These are phyloP conservation scores for Fusarium napiforme DNA, from an alignment of 2,329 filamentous ascomycete species.

Conservation along the genomic window DNA sequence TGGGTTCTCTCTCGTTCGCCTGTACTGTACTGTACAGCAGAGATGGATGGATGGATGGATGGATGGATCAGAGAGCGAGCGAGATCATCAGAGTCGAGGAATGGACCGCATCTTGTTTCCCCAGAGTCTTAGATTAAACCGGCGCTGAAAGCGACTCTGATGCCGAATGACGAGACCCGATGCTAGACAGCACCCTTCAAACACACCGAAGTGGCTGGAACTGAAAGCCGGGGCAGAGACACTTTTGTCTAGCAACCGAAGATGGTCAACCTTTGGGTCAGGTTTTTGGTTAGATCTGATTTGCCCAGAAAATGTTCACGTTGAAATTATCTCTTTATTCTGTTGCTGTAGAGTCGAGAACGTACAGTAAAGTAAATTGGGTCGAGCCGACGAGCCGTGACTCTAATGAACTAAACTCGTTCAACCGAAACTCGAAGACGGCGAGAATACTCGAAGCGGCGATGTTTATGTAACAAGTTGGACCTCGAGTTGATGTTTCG, in stretches of 20 bases:
- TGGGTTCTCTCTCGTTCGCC: background rate
- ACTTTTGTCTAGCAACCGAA: conserved; percentile 7
- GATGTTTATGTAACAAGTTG: conserved; percentile 36
- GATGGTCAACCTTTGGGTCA: background rate
- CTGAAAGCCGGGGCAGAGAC: conserved; percentile 11
- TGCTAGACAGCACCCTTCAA: conserved; percentile 27
- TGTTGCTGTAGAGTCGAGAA: conserved; percentile 7
- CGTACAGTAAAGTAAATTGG: background rate
- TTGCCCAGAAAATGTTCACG: conserved; percentile 7
- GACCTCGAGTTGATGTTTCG: conserved; percentile 3
- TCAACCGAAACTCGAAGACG: conserved; percentile 15
- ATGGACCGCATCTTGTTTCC: conserved; percentile 34
- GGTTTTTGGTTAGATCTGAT: background rate
- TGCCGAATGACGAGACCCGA: conserved; percentile 32
- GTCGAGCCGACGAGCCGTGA: conserved; percentile 17
- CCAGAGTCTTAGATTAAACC: conserved; percentile 37
- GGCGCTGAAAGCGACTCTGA: conserved; percentile 20
- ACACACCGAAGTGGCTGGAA: conserved; percentile 19
- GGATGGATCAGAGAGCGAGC: background rate
- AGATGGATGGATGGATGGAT: background rate
- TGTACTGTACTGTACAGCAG: background rate
- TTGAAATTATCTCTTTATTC: background rate
- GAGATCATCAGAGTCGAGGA: conserved; percentile 10
- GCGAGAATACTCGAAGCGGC: conserved; percentile 27
- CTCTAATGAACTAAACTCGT: background rate